Base-by-base conservation (phyloP, 2,329 filamentous ascomycete species). In the Epichloe gansuensis region DNA sequence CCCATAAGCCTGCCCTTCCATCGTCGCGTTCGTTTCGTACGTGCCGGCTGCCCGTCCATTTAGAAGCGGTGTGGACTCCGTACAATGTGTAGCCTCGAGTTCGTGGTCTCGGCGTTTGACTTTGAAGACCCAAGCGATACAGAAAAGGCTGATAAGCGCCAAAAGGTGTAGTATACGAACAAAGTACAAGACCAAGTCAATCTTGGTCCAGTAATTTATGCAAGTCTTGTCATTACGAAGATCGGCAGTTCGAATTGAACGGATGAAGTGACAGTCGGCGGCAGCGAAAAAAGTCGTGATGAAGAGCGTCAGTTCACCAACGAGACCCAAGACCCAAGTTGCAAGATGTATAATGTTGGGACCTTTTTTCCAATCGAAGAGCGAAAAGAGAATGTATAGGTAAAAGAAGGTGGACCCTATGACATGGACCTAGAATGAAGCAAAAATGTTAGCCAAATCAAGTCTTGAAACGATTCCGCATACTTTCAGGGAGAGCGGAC, bases 321-420 rank as follows among this genome's bases (percentile, higher is more conserved):
- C 66, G n/a, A 89, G 66, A 27, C 84, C 84, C 43, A 89, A 68
- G 42, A 76, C 65, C 93, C 93, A 98, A 60, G 88, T 82, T 46
- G 85, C 69, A 52, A 91, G 78, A 68, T 96, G 89, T 50, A 87
- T 82, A 46, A 82, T 73, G 48, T 84, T 90, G 0, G 93, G 93
- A 12, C 87, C 87, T 36, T 88, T 83, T 56, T 80, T 82, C 63
- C 85, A 86, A 66, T 96, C 90, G 61, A 95, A 76, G 53, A 97
- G 78, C 34, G 89, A 89, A 62, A 96, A 85, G 58, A 94, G 77
- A 58, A 95, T 78, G 59, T 95, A 83, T 48, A 87, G 77, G 71
- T 94, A 93, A 57, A 93, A 81, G 73, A 95, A 95, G 58, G 89
- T 85, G 44, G 87, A 85, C 51, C 85, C 88, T 52, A 88, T 79